Evolutionary conservation across 2,329 filamentous ascomycete species (phyloP).

Genomic region (Aspergillus neotritici): DNA sequence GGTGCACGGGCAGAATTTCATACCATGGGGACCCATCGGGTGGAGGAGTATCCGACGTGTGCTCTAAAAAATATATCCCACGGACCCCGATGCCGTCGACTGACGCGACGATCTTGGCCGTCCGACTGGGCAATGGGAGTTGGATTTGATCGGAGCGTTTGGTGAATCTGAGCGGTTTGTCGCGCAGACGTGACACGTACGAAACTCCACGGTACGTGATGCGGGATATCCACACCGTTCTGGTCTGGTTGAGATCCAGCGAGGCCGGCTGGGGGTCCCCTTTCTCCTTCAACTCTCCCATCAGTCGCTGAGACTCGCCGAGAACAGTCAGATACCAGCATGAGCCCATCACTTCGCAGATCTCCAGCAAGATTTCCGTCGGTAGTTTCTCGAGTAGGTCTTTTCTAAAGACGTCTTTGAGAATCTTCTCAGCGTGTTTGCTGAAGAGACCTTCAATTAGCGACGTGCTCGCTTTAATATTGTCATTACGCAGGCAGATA

Average conservation of each 20-base stretch:
- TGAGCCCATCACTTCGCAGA: constrained; percentile 2
- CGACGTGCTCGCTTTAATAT: neutral
- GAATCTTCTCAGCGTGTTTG: neutral
- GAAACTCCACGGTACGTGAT: neutral
- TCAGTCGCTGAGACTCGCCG: constrained; percentile 7
- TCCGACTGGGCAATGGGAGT: neutral
- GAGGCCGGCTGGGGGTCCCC: neutral
- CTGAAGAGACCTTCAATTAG: constrained; percentile 3
- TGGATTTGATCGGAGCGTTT: neutral
- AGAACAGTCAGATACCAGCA: constrained; percentile 11
- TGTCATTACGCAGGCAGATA: neutral
- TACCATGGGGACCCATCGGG: constrained; percentile 13
- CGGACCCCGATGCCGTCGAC: constrained; percentile 7
- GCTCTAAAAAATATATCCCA: constrained; percentile 7
- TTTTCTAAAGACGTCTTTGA: neutral
- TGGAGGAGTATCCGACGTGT: neutral
- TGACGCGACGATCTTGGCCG: constrained; percentile 5
- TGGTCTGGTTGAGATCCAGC: neutral
- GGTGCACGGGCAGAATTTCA: constrained; percentile 7
- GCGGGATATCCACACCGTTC: constrained; percentile 1
- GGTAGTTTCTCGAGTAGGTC: constrained; percentile 1
- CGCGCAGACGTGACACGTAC: constrained; percentile 4
- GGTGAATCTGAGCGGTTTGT: neutral
- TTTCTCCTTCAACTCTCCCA: neutral
- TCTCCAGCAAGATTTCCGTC: neutral